Base-by-base conservation (phyloP, 257 asterid species). In the Ehretia macrophylla region DNA sequence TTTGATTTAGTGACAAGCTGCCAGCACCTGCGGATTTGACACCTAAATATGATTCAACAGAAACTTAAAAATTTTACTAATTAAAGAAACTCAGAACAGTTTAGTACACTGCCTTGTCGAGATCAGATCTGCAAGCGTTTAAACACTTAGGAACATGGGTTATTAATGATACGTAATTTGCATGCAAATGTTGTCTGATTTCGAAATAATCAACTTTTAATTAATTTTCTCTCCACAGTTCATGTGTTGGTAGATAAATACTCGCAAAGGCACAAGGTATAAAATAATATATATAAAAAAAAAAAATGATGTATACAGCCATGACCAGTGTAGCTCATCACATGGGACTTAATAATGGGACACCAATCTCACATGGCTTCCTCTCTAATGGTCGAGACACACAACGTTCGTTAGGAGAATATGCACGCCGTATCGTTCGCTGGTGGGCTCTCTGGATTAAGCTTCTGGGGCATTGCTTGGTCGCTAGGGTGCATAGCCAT, bases 261-360 rank as follows among this genome's bases (percentile, higher is more conserved):
- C 37, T 19, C 14, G 48, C 23, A 56, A 32, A 27, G n/a, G 16
- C 5, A 14, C 16, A 55, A 21, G 10, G 32, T 55, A 38, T 55
- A 35, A 12, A 27, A 11, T 12, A 8, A 23, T 11, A 13, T 63
- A 22, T 37, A 0, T 16, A 9, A 39, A 62, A 14, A 13, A 22
- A n/a, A 62, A n/a, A n/a, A n/a, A n/a, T n/a, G 21, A 21, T 32
- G 49, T n/a, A 44, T 56, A 65, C 63, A 65, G 64, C 64, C 37
- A 65, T 47, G 44, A 20, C 37, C 62, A 58, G 70, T 47, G 64
- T 65, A 54, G 32, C 49, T 47, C 19, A 56, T 18, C 70, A 65
- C 70, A 65, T 65, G 70, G 70, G 58, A 35, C 17, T 61, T 61
- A 27, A 61, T 32, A 49, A 17, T 47, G 57, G 58, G 49, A 61